Evolutionary conservation across 257 asterid species (phyloP).

Genomic region (Cynanchum wilfordii): DNA sequence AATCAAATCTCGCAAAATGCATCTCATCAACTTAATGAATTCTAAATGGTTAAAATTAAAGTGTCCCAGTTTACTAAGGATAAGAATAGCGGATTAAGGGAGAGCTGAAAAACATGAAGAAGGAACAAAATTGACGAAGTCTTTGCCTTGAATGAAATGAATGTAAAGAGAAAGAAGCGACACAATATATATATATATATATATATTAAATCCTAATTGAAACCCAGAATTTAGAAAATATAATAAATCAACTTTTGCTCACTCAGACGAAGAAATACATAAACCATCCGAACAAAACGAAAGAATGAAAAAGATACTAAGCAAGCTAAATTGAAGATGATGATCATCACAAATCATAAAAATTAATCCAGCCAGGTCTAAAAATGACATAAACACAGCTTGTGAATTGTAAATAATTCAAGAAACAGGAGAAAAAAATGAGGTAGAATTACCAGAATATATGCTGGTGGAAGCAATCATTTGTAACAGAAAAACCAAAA

Average conservation of each 20-base stretch:
- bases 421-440: neutral
- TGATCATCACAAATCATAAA: neutral
- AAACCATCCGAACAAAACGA: neutral
- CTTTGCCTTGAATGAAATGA: neutral
- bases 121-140: neutral
- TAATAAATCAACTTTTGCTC: neutral
- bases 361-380: neutral
- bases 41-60: neutral
- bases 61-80: neutral
- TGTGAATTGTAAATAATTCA: neutral
- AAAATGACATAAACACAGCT: neutral
- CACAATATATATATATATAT: neutral
- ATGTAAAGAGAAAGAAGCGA: neutral
- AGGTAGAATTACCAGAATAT: conserved; percentile 1
- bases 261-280: neutral
- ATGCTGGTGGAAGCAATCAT: neutral
- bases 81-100: neutral
- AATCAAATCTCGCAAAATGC: neutral
- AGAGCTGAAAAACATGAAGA: neutral
- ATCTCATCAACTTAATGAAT: neutral
- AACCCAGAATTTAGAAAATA: neutral
- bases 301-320: neutral
- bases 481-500: neutral
- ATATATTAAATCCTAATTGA: neutral
- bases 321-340: neutral